Evolutionary conservation across 2,329 filamentous ascomycete species (phyloP).

Genomic region (Trichophyton simii): DNA sequence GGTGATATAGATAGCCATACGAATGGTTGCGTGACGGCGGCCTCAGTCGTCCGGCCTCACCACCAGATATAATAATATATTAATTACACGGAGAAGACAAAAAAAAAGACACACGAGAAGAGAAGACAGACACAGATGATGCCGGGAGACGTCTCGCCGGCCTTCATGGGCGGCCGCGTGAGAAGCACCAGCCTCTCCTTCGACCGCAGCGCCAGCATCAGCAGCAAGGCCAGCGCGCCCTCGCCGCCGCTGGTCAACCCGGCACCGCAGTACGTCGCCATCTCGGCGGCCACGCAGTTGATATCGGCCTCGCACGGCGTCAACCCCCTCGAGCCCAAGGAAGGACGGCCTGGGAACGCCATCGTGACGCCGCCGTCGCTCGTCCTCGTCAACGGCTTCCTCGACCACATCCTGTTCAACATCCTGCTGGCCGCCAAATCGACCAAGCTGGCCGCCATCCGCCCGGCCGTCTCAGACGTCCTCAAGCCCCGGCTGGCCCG

Average conservation of each 20-base stretch:
- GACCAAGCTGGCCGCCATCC: constrained; percentile 59
- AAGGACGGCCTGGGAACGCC: constrained; percentile 55
- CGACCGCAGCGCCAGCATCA: constrained; percentile 21
- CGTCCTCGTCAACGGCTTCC: constrained; percentile 72
- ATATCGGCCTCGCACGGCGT: constrained; percentile 78
- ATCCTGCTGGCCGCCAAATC: constrained; percentile 71
- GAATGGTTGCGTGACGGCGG: constrained; percentile 1
- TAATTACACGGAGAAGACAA: neutral
- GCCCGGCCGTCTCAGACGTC: constrained; percentile 73
- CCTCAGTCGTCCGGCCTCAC: neutral
- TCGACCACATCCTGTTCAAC: constrained; percentile 86
- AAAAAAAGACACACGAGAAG: neutral
- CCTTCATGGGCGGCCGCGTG: constrained; percentile 7
- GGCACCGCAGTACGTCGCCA: constrained; percentile 73
- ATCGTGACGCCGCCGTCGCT: constrained; percentile 62
- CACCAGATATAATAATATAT: neutral
- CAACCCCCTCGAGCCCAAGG: constrained; percentile 54
- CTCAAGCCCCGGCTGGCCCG: constrained; percentile 80
- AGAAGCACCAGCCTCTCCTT: constrained; percentile 31
- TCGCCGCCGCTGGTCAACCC: constrained; percentile 62
- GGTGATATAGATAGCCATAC: neutral
- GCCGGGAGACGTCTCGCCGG: constrained; percentile 8
- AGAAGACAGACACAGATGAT: constrained; percentile 2
- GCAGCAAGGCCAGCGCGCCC: constrained; percentile 33
- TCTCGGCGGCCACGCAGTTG: constrained; percentile 78